Conservation (phyloP, 139 green algal species). For the Marvania coccoides region DNA sequence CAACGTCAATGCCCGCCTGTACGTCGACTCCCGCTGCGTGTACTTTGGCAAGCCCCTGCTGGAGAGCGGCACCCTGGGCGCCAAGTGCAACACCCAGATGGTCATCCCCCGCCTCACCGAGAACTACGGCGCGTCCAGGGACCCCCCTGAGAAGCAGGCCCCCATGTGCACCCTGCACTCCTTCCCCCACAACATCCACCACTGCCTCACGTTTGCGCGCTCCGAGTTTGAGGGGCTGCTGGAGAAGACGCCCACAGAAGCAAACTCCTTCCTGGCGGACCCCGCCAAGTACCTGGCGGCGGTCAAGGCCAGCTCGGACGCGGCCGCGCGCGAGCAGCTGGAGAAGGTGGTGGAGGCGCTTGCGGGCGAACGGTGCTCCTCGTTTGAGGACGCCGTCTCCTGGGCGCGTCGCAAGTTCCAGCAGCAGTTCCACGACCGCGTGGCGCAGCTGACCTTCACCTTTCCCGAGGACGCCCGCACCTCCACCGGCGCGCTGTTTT, state of each 20-base stretch:
- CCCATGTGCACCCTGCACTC: constrained; percentile 99
- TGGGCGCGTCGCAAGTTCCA: constrained; percentile 80
- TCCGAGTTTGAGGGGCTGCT: constrained; percentile 96
- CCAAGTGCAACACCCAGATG: constrained; percentile 98
- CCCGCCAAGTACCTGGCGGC: constrained; percentile 61
- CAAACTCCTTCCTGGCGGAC: constrained; percentile 80
- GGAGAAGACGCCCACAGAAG: constrained; percentile 84
- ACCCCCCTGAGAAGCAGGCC: constrained; percentile 91
- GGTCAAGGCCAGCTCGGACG: constrained; percentile 47
- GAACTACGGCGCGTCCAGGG: constrained; percentile 90
- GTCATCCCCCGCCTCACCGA: constrained; percentile 89
- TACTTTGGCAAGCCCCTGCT: constrained; percentile 97
- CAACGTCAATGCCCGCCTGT: constrained; percentile 93
- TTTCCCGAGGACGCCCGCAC: constrained; percentile 94
- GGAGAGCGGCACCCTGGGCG: constrained; percentile 87
- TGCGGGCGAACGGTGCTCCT: constrained; percentile 41
- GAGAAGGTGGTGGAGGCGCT: constrained; percentile 81
- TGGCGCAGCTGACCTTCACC: constrained; percentile 90
- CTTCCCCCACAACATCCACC: constrained; percentile 99
- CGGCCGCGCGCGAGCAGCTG: constrained; percentile 73
- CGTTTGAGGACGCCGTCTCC: constrained; percentile 81
- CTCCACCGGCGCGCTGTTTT: constrained; percentile 86
- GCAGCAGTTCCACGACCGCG: constrained; percentile 76
- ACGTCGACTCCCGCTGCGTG: constrained; percentile 89
- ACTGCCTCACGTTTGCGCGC: constrained; percentile 88